These are phyloP conservation scores for Sphagnum contortum DNA, from an alignment of 225 moss, liverwort and hornwort genomes.

Conservation along the genomic window DNA sequence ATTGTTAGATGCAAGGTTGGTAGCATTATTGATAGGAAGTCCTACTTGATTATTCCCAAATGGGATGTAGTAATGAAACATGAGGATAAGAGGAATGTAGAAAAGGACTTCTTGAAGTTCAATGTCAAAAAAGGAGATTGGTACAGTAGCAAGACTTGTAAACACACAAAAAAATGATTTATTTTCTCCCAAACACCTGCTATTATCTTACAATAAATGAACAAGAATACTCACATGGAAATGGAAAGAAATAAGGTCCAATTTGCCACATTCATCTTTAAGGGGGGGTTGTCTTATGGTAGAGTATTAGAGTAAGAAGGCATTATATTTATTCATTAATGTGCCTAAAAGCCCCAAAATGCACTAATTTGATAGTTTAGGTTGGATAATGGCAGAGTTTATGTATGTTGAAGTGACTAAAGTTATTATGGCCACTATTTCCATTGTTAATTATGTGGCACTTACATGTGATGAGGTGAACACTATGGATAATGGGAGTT, in stretches of 20 bases:
- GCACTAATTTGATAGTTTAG: not conserved
- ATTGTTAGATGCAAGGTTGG: too few species aligned
- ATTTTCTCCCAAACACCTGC: too few species aligned
- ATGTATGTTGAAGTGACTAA: not conserved
- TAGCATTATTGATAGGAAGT: too few species aligned
- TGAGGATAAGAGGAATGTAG: too few species aligned
- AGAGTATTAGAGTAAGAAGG: not conserved
- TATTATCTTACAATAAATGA: too few species aligned
- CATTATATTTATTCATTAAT: not conserved
- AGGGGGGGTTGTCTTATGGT: not conserved
- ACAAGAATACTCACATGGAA: not conserved
- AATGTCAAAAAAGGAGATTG: too few species aligned
- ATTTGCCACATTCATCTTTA: not conserved
- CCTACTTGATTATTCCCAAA: too few species aligned
- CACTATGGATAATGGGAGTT: not conserved
- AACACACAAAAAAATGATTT: too few species aligned
- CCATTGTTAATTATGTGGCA: too few species aligned
- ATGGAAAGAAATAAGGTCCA: not conserved
- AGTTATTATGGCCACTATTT: not conserved
- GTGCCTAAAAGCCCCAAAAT: not conserved
- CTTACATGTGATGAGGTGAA: not conserved
- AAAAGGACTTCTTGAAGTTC: too few species aligned
- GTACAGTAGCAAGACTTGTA: too few species aligned
- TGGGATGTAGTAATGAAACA: too few species aligned
- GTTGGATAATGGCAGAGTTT: slow-evolving; percentile 2